Percentiles rank a stretch among this genome's conserved stretches.
Evolutionary conservation across 2,329 filamentous ascomycete species (phyloP).

Genomic region (Colletotrichum truncatum): DNA sequence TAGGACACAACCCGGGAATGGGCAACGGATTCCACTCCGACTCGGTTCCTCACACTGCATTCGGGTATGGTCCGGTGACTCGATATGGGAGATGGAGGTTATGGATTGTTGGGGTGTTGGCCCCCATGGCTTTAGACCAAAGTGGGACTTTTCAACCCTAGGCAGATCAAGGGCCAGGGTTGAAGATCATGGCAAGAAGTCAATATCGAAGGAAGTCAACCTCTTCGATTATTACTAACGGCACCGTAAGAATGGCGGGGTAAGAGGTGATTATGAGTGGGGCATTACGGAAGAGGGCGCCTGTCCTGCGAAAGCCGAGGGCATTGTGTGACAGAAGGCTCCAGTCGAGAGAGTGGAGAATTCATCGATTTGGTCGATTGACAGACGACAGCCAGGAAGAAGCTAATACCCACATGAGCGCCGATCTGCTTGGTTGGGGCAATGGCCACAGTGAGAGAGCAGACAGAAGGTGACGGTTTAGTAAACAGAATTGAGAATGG

Average conservation of each 20-base stretch:
- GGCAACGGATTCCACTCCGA: background rate
- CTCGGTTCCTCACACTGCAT: background rate
- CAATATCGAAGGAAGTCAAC: background rate
- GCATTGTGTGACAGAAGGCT: background rate
- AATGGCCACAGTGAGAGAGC: background rate
- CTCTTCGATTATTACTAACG: background rate
- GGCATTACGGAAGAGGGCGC: background rate
- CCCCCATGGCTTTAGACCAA: background rate
- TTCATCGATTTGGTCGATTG: background rate
- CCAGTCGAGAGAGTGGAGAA: background rate
- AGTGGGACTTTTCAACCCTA: background rate
- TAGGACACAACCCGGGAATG: background rate
- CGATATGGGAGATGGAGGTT: background rate
- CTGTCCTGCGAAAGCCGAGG: background rate
- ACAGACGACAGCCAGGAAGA: background rate
- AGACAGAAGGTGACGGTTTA: background rate
- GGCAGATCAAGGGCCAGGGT: background rate
- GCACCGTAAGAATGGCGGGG: background rate
- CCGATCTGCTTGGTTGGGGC: background rate
- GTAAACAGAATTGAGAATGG: background rate
- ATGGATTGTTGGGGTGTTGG: background rate
- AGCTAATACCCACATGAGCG: background rate
- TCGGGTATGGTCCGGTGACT: background rate
- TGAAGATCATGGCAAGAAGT: background rate
- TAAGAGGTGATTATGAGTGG: background rate